phyloP scores from a whole-genome alignment of 2,329 filamentous ascomycete species.

The Lachnellula occidentalis region DNA sequence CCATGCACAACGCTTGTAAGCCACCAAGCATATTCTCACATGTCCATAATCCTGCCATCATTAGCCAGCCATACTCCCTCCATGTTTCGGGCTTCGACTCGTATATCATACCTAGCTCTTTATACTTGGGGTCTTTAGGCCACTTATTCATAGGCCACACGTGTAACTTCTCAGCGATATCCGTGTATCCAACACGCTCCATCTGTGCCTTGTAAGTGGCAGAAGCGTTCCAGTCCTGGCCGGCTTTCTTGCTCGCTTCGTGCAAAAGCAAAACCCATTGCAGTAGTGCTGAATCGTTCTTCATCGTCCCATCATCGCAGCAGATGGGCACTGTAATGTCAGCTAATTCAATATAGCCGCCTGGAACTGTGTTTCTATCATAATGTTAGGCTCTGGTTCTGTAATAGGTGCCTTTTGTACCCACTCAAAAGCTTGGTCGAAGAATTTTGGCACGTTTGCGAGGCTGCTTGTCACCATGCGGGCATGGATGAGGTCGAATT shows the following conservation, averaged over 20 bases:
- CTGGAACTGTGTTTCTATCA: slow-evolving; percentile 11
- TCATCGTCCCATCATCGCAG: slow-evolving; percentile 31
- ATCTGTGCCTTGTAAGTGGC: slow-evolving; percentile 8
- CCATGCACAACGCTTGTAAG: slow-evolving; percentile 11
- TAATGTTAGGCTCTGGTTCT: too few species aligned
- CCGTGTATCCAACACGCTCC: slow-evolving; percentile 14
- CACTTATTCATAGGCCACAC: slow-evolving; percentile 46
- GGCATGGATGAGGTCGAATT: slow-evolving; percentile 46
- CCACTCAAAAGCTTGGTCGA: slow-evolving; percentile 4
- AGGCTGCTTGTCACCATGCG: slow-evolving; percentile 29
- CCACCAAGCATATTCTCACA: slow-evolving; percentile 12
- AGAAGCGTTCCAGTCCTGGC: slow-evolving; percentile 29
- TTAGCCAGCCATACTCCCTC: too few species aligned
- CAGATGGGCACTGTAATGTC: slow-evolving; percentile 22
- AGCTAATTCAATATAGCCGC: slow-evolving; percentile 30
- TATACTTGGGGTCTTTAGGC: slow-evolving; percentile 40
- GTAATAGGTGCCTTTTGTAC: background rate
- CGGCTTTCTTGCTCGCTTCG: slow-evolving; percentile 28
- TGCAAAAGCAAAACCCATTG: slow-evolving; percentile 23
- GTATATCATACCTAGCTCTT: background rate
- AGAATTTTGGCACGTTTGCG: slow-evolving; percentile 1
- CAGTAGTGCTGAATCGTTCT: slow-evolving; percentile 4
- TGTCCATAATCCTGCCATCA: slow-evolving; percentile 9
- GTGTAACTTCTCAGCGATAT: slow-evolving; percentile 36
- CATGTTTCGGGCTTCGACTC: too few species aligned